Evolutionary conservation across 345 rosid genomes (phyloP).

Genomic region (Geranium brycei): DNA sequence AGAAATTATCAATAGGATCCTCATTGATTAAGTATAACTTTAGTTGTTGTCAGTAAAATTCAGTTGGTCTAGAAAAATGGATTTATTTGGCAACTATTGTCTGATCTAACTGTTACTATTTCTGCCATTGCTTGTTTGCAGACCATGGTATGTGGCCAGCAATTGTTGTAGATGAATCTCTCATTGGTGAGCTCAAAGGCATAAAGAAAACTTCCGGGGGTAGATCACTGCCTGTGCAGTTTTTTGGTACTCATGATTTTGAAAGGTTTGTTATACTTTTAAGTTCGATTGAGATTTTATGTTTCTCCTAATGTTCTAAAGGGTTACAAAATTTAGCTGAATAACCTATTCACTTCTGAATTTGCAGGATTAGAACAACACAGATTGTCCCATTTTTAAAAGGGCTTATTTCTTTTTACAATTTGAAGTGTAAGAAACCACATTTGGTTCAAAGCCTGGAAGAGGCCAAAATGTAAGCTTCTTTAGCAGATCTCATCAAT

Average conservation of each 20-base stretch:
- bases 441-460: slow-evolving; percentile 59
- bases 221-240: slow-evolving; percentile 63
- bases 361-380: slow-evolving; percentile 58
- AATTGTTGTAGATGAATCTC: slow-evolving; percentile 72
- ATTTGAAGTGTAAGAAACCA: slow-evolving; percentile 82
- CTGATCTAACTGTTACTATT: not conserved
- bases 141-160: slow-evolving; percentile 99
- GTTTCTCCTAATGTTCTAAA: not conserved
- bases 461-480: slow-evolving; percentile 77
- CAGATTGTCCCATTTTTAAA: slow-evolving; percentile 77
- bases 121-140: slow-evolving; percentile 28
- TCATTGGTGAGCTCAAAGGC: slow-evolving; percentile 44
- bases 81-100: no score
- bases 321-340: not conserved
- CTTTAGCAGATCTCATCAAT: not conserved
- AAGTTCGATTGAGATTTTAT: slow-evolving; percentile 2
- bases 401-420: slow-evolving; percentile 79
- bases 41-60: no score
- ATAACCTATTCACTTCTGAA: not conserved
- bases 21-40: no score
- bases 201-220: slow-evolving; percentile 42
- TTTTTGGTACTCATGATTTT: slow-evolving; percentile 98
- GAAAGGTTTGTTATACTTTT: slow-evolving; percentile 52
- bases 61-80: no score
- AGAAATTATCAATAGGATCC: no score